A percentile compares a stretch with the other conserved stretches of the same genome.
Conservation (phyloP, 2,329 filamentous ascomycete species). For the Sclerotinia minor region DNA sequence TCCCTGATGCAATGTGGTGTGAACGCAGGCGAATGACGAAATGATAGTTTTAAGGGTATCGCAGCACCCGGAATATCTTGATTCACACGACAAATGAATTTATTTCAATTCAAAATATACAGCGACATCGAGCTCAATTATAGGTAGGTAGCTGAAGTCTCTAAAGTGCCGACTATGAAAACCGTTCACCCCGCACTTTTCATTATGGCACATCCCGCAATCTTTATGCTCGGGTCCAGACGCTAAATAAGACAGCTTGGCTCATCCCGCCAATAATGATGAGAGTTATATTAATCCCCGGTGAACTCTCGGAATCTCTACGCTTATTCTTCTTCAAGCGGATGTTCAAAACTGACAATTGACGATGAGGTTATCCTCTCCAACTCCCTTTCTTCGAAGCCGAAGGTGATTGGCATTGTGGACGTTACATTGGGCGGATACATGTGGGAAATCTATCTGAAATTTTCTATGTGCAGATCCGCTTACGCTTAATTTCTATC, state of each 20-base stretch:
- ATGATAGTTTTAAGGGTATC: not conserved
- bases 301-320: slow-evolving; percentile 21
- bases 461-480: not conserved
- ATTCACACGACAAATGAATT: not conserved
- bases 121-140: slow-evolving; percentile 22
- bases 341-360: not conserved
- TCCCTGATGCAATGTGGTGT: not conserved
- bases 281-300: not conserved
- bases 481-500: not conserved
- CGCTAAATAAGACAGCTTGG: not conserved
- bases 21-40: not conserved
- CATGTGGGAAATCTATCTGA: not conserved
- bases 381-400: slow-evolving; percentile 21
- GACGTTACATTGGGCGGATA: not conserved
- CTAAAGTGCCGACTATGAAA: slow-evolving; percentile 9
- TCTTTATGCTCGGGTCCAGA: slow-evolving; percentile 4
- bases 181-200: slow-evolving; percentile 20
- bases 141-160: not conserved
- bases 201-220: not conserved
- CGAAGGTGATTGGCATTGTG: not conserved
- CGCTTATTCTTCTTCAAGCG: not conserved
- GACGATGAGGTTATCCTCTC: not conserved
- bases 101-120: not conserved
- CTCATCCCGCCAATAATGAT: not conserved
- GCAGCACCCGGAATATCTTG: not conserved